phyloP scores from a whole-genome alignment of 73 alveolate genomes.

The Paramecium biaurelia region DNA sequence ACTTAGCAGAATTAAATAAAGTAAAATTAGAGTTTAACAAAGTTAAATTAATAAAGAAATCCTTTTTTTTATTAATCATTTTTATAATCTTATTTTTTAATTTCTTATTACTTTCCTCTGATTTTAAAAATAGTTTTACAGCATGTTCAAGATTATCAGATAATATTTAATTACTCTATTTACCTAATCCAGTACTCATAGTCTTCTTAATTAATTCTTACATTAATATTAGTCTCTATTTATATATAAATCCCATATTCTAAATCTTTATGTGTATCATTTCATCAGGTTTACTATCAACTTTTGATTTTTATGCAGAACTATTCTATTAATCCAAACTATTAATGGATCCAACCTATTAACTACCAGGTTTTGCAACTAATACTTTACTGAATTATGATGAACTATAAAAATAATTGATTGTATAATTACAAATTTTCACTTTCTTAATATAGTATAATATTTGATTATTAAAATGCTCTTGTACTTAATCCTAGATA shows the following conservation, averaged over 20 bases:
- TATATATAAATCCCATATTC: background rate
- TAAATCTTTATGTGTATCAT: background rate
- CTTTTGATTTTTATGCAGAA: background rate
- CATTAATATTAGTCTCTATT: background rate
- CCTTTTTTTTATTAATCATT: constrained; percentile 10
- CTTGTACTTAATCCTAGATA: background rate
- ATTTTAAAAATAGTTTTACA: background rate
- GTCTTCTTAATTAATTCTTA: background rate
- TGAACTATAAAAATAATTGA: background rate
- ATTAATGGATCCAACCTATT: background rate
- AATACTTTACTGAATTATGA: background rate
- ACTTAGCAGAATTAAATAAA: background rate
- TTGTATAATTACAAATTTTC: background rate
- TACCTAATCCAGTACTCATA: background rate
- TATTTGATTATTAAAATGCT: constrained; percentile 33
- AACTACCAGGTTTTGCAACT: background rate
- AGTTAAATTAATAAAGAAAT: background rate
- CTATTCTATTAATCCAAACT: background rate
- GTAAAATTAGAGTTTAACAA: too few relatives aligned
- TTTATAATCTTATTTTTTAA: background rate
- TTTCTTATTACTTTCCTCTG: constrained; percentile 18
- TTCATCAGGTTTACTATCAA: background rate
- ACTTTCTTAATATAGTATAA: background rate
- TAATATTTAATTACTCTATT: background rate
- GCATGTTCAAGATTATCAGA: constrained; percentile 42